Evolutionary conservation across 192 early-diverging fungal genomes (phyloP), one percentile per base, ranked within the genome.

Genomic region (Kappamyces sp.): DNA sequence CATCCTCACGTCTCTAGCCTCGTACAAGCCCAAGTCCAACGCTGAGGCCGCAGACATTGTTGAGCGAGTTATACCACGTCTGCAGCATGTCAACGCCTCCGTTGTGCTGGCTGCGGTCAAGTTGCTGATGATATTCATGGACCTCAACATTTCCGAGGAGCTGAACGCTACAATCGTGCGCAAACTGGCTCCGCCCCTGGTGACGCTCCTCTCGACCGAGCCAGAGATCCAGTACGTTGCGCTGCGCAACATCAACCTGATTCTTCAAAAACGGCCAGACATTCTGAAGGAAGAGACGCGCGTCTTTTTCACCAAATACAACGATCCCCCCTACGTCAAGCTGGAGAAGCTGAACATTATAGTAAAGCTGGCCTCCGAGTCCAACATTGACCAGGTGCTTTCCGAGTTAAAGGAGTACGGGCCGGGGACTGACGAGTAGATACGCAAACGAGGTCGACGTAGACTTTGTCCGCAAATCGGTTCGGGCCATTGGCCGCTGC

Each of bases 231-330:
- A 96, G 75, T 99, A 94, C 65, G 92, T 99, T 15, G 89, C 96
- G 5, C 77, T 98, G 54, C 84, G 95, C 68, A 98, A 97, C 66
- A 97, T 98, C 66, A 93, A 89, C 70, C 68, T 98, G 15, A 94
- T 98, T 50, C 73, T 97, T 49, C 95, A 98, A 72, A 85, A 82
- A 68, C 84, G 87, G 23, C 82, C 90, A 10, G 87, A 90, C 55
- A 79, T 97, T 55, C 74, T 98, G 44, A 83, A 71, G 54, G 90
- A 93, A 63, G 94, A 98, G 61, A 93, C 95, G 48, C 81, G 92
- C 35, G 94, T 97, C 15, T 98, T 98, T 71, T 98, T 95, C 68
- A 93, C 90, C 74, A 94, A 93, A 68, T 98, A 93, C 78, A 97
- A 98, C 71, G 95, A 98, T 74, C 92, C 95, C 33, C 88, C 88